A percentile compares a stretch with the other conserved stretches of the same genome.
These are phyloP conservation scores for Calonectria montana DNA, from an alignment of 2,329 filamentous ascomycete species.

Conservation along the genomic window DNA sequence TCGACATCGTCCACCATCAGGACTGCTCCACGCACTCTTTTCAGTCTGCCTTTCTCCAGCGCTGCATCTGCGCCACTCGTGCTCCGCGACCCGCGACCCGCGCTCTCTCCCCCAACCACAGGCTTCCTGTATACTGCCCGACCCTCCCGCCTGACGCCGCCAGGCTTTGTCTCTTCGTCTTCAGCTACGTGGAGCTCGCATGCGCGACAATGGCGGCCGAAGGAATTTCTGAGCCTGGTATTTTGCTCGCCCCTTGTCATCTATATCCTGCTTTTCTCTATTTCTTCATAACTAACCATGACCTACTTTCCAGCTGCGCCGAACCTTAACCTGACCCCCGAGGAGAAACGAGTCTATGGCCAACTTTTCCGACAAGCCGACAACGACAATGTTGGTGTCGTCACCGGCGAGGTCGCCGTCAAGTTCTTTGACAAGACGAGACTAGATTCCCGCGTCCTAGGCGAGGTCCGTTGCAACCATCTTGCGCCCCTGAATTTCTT, in stretches of 20 bases:
- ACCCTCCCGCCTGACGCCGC: slow-evolving; percentile 25
- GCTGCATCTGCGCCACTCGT: not conserved
- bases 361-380: slow-evolving; percentile 95
- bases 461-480: slow-evolving; percentile 72
- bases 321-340: slow-evolving; percentile 85
- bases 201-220: slow-evolving; percentile 45
- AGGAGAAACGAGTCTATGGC: slow-evolving; percentile 94
- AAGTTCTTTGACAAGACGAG: slow-evolving; percentile 98
- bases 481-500: not conserved
- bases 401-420: slow-evolving; percentile 95
- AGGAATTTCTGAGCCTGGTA: slow-evolving; percentile 36
- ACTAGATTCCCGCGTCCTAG: slow-evolving; percentile 85
- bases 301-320: slow-evolving; percentile 59
- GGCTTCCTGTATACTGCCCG: slow-evolving; percentile 13
- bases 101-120: not conserved
- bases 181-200: slow-evolving; percentile 41
- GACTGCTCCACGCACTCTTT: not conserved
- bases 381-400: slow-evolving; percentile 89
- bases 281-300: slow-evolving; percentile 28
- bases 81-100: not conserved
- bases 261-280: not conserved
- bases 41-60: not conserved
- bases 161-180: slow-evolving; percentile 31
- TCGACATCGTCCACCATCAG: slow-evolving; percentile 23
- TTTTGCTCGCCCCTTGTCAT: not conserved